Percentiles rank a stretch among this genome's conserved stretches.
These are phyloP conservation scores for Aureobasidium sp. DNA, from an alignment of 2,329 filamentous ascomycete genomes.

Conservation along the genomic window DNA sequence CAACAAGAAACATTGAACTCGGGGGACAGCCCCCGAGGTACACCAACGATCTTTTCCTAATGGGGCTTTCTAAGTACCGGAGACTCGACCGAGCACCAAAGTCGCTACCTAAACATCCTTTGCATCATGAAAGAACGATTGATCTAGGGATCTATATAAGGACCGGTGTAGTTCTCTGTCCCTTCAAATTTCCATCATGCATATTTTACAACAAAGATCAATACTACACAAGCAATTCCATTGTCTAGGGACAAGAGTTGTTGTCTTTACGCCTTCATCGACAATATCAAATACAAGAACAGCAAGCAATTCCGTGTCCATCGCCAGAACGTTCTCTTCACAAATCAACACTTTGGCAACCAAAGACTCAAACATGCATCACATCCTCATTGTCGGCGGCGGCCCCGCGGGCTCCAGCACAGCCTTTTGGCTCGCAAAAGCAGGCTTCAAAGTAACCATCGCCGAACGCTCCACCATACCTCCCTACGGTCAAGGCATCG, in stretches of 20 bases:
- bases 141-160: background rate
- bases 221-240: background rate
- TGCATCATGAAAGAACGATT: background rate
- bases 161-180: too few relatives aligned
- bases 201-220: background rate
- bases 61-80: background rate
- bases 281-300: background rate
- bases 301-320: background rate
- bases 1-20: background rate
- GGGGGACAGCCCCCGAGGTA: background rate
- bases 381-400: constrained; percentile 22
- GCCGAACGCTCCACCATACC: constrained; percentile 20
- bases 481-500: constrained; percentile 25
- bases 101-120: background rate
- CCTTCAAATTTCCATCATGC: background rate
- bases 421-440: constrained; percentile 23
- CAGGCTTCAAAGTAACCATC: constrained; percentile 21
- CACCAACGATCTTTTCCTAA: background rate
- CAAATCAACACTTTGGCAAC: background rate
- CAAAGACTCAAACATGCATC: background rate
- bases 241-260: background rate
- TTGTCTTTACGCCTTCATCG: background rate
- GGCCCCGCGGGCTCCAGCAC: constrained; percentile 22
- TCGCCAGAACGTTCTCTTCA: background rate
- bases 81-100: background rate